phyloP scores from a whole-genome alignment of 352 stramenopile genomes.

The Globisporangium spiculum region DNA sequence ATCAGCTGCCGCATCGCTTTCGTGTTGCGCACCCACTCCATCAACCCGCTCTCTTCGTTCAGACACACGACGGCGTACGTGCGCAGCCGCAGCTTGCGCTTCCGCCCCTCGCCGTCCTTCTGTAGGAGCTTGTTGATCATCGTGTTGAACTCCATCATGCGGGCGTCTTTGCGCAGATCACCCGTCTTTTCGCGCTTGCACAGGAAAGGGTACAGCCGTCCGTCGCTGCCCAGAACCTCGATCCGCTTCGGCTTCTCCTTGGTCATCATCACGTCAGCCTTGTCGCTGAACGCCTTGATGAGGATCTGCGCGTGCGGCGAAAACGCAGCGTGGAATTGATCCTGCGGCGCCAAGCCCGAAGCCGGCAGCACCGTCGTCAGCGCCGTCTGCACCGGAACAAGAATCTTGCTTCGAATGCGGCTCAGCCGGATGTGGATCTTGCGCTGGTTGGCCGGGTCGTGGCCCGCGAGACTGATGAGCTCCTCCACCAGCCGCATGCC shows the following conservation, averaged over 20 bases:
- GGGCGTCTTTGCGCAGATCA: conserved; percentile 99
- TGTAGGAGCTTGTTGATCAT: conserved; percentile 99
- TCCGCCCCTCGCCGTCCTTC: conserved; percentile 83
- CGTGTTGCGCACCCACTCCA: conserved; percentile 99
- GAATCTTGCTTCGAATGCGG: conserved; percentile 65
- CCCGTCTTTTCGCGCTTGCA: conserved; percentile 98
- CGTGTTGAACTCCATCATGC: conserved; percentile 99
- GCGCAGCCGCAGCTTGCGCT: conserved; percentile 92
- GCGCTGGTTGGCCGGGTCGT: conserved; percentile 76
- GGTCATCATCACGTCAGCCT: conserved; percentile 95
- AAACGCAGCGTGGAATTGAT: conserved; percentile 56
- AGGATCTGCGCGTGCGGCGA: conserved; percentile 72
- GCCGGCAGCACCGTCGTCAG: conserved; percentile 71
- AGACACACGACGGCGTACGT: conserved; percentile 99
- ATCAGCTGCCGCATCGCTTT: conserved; percentile 91
- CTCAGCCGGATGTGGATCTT: conserved; percentile 80
- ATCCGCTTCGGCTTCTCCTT: conserved; percentile 99
- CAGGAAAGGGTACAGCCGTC: conserved; percentile 86
- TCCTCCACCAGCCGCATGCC: conserved; percentile 91
- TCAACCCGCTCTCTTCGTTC: conserved; percentile 98
- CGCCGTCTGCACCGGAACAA: conserved; percentile 77
- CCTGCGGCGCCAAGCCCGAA: conserved; percentile 55
- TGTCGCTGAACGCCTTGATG: conserved; percentile 87
- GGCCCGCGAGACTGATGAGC: conserved; percentile 92
- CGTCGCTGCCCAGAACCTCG: conserved; percentile 78